Conservation (phyloP, 371 early-diverging fungal species). For the Mucor plumbeus region DNA sequence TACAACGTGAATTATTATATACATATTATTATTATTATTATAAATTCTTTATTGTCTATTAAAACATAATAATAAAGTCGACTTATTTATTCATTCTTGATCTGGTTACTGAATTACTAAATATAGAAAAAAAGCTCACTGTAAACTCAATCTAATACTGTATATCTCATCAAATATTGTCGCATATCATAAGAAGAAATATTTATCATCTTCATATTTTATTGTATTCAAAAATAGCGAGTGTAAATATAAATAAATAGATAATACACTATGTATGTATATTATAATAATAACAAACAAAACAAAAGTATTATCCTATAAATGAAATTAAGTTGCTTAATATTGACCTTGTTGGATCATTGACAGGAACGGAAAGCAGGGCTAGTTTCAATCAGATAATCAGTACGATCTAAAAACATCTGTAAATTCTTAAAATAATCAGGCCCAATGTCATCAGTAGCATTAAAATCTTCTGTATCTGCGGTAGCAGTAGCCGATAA, state of each 20-base stretch:
- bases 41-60: neutral
- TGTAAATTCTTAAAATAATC: constrained; percentile 54
- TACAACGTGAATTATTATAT: neutral
- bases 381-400: constrained; percentile 46
- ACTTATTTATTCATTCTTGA: no score
- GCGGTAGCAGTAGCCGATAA: neutral
- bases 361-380: constrained; percentile 29
- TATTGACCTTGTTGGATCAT: neutral
- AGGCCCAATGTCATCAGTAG: constrained; percentile 33
- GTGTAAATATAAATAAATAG: no score
- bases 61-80: no score
- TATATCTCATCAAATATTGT: no score
- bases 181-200: no score
- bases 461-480: neutral
- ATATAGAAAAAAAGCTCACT: no score
- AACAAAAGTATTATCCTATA: neutral
- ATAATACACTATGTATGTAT: no score
- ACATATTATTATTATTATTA: neutral
- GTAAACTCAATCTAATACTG: no score
- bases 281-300: neutral
- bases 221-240: no score
- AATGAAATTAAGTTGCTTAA: neutral
- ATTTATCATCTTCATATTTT: no score
- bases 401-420: constrained; percentile 49
- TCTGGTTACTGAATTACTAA: no score